These are phyloP conservation scores for Microbotryum intermedium DNA, from an alignment of 1,284 basidiomycete species.

Conservation along the genomic window DNA sequence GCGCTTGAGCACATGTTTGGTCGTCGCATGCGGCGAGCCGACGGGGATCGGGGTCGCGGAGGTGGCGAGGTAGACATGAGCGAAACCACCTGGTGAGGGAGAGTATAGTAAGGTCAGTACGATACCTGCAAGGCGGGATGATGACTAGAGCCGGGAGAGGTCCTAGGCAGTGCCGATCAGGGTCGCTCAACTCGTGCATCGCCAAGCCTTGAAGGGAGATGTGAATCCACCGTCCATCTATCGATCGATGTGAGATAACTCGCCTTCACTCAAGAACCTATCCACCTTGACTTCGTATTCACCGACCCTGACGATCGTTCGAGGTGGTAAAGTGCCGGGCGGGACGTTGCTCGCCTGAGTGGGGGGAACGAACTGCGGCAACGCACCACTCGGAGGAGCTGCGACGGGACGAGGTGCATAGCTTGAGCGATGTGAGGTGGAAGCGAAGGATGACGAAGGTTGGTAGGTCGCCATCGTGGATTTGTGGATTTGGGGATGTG, in stretches of 20 bases:
- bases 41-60: constrained; percentile 64
- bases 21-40: constrained; percentile 39
- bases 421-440: too few species aligned
- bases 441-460: too few species aligned
- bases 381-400: too few species aligned
- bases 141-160: neutral
- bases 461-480: too few species aligned
- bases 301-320: constrained; percentile 84
- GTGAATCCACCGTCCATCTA: neutral
- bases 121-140: neutral
- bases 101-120: neutral
- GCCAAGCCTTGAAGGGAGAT: neutral
- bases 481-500: too few species aligned
- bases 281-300: constrained; percentile 78
- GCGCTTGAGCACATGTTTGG: constrained; percentile 93
- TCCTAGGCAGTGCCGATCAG: too few species aligned
- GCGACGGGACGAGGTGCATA: too few species aligned
- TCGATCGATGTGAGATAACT: constrained; percentile 3
- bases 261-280: constrained; percentile 87
- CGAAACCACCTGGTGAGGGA: constrained; percentile 75
- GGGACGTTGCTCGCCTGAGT: constrained; percentile 5
- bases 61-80: constrained; percentile 91
- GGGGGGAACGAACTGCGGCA: too few species aligned
- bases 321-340: constrained; percentile 47
- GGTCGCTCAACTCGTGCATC: too few species aligned